Percentiles rank a stretch among this genome's conserved stretches.
These are phyloP conservation scores for Bryoerythrophyllum caledonicum DNA, from an alignment of 225 moss, liverwort and hornwort genomes.

Conservation along the genomic window DNA sequence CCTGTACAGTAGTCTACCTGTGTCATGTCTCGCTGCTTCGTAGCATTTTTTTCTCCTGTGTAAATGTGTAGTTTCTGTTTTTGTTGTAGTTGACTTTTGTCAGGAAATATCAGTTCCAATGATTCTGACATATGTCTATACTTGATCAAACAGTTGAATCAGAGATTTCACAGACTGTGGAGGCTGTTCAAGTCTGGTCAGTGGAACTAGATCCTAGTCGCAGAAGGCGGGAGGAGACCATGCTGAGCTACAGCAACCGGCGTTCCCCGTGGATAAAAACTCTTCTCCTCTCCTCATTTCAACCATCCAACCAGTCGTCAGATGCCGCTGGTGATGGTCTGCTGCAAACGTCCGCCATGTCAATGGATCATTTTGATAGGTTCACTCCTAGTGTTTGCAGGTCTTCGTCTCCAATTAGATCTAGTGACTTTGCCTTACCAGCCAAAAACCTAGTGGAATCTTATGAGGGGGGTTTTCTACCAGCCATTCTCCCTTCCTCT, in stretches of 20 bases:
- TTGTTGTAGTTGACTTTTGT: neutral
- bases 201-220: slow-evolving; percentile 65
- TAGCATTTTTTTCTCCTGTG: neutral
- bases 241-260: slow-evolving; percentile 31
- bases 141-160: slow-evolving; percentile 41
- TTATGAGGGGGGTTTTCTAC: slow-evolving; percentile 21
- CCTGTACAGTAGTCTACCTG: neutral
- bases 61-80: neutral
- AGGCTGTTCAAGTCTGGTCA: slow-evolving; percentile 55
- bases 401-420: slow-evolving; percentile 26
- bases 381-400: slow-evolving; percentile 17
- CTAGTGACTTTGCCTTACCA: slow-evolving; percentile 8
- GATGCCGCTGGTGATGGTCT: slow-evolving; percentile 6
- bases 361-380: slow-evolving; percentile 20
- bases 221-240: slow-evolving; percentile 43
- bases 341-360: neutral
- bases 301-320: slow-evolving; percentile 28
- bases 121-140: slow-evolving; percentile 25
- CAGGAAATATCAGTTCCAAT: neutral
- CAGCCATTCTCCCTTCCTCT: slow-evolving; percentile 19
- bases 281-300: slow-evolving; percentile 31
- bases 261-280: slow-evolving; percentile 36
- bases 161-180: slow-evolving; percentile 41
- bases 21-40: slow-evolving; percentile 1
- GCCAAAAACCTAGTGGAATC: slow-evolving; percentile 27